These are phyloP conservation scores for Nadsonia starkeyi-henricii DNA, from an alignment of 1,139 yeast genomes.

Conservation along the genomic window DNA sequence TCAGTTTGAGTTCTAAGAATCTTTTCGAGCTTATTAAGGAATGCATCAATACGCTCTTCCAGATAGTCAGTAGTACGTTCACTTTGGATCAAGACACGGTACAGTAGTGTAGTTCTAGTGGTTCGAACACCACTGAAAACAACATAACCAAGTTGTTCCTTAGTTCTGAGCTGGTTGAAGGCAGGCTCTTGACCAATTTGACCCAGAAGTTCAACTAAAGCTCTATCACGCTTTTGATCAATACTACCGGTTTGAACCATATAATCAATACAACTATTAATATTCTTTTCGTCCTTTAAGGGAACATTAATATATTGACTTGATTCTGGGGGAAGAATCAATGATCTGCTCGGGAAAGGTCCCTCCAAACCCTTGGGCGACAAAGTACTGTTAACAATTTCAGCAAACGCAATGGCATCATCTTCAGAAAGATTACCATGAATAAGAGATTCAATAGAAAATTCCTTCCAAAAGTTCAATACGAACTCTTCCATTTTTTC, in stretches of 20 bases:
- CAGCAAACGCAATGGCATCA: constrained; percentile 39
- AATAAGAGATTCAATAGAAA: constrained; percentile 56
- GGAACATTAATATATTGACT: constrained; percentile 36
- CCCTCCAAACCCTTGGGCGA: constrained; percentile 18
- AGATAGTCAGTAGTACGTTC: constrained; percentile 65
- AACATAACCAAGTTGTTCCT: constrained; percentile 83
- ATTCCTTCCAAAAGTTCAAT: constrained; percentile 30
- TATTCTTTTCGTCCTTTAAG: constrained; percentile 53
- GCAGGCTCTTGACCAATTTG: constrained; percentile 77
- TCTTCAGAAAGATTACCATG: constrained; percentile 59
- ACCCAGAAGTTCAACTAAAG: constrained; percentile 50
- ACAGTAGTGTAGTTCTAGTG: constrained; percentile 63
- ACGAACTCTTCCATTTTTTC: constrained; percentile 37
- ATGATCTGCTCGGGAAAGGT: constrained; percentile 28
- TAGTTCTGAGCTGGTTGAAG: constrained; percentile 77
- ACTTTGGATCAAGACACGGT: constrained; percentile 72
- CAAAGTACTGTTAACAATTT: constrained; percentile 26
- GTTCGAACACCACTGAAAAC: constrained; percentile 66
- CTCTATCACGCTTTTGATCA: constrained; percentile 24
- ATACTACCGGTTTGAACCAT: constrained; percentile 53
- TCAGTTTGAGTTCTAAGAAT: constrained; percentile 33
- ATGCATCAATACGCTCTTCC: constrained; percentile 62
- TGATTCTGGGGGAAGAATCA: constrained; percentile 32
- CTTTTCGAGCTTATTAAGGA: constrained; percentile 32
- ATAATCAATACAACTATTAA: constrained; percentile 76